Evolutionary conservation across 140 eudicot species (phyloP).

Genomic region (Flaveria floridana): DNA sequence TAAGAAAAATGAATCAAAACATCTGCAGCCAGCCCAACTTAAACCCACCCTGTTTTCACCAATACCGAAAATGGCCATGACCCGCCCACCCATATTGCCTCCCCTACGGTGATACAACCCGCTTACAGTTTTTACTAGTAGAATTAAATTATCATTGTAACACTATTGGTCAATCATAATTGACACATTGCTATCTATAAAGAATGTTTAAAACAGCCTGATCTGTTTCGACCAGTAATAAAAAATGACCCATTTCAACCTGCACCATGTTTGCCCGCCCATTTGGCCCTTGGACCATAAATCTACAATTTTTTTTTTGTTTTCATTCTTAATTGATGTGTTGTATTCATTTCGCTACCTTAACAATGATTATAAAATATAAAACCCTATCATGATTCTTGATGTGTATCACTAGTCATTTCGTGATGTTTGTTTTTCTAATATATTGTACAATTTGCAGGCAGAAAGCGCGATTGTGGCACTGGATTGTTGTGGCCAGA

Average conservation of each 20-base stretch:
- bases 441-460: constrained; percentile 38
- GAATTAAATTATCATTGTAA: background rate
- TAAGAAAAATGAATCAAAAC: background rate
- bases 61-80: background rate
- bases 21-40: too few species aligned
- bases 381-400: too few species aligned
- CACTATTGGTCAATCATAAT: background rate
- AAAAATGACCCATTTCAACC: too few species aligned
- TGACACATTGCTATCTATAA: background rate
- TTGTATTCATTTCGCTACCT: background rate
- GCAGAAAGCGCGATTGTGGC: constrained; percentile 93
- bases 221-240: background rate
- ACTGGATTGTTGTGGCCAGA: constrained; percentile 82
- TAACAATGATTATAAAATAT: background rate
- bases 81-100: background rate
- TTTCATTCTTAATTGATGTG: background rate
- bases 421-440: background rate
- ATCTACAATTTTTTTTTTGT: too few species aligned
- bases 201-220: background rate
- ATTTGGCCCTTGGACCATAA: background rate
- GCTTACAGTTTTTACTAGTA: background rate
- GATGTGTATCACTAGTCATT: background rate
- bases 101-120: background rate
- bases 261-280: background rate
- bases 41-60: too few species aligned